Percentiles rank a stretch among this genome's conserved stretches.
Conservation (phyloP, 768 basidiomycete species). For the Lentinula detonsa region DNA sequence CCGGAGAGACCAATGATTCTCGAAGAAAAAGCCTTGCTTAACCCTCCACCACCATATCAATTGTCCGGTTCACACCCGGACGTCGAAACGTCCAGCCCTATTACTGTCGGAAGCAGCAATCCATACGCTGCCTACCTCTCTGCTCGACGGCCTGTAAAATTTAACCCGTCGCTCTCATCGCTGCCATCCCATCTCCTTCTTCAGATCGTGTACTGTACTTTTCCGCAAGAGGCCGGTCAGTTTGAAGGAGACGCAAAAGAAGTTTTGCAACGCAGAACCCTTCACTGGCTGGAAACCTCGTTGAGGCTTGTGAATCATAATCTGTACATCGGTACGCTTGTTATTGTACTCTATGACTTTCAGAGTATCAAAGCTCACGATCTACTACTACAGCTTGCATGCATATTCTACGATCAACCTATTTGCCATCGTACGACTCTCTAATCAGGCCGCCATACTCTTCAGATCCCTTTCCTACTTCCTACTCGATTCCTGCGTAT, state of each 20-base stretch:
- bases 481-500: conserved; percentile 9
- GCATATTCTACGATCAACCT: conserved; percentile 74
- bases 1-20: not conserved
- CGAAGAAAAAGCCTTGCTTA: conserved; percentile 1
- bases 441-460: conserved; percentile 65
- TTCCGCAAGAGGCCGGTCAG: conserved; percentile 37
- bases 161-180: conserved; percentile 16
- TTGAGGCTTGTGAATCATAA: conserved; percentile 62
- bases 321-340: conserved; percentile 56
- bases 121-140: conserved; percentile 2
- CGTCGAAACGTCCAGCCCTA: not conserved
- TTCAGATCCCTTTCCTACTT: conserved; percentile 58
- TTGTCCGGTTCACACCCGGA: not conserved
- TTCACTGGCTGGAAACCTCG: conserved; percentile 63
- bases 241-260: conserved; percentile 32
- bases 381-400: conserved; percentile 49
- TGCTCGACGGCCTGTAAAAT: not conserved
- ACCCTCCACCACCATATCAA: conserved; percentile 1
- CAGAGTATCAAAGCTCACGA: not conserved
- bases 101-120: not conserved
- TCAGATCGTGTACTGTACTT: conserved; percentile 60
- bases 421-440: conserved; percentile 58
- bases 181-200: conserved; percentile 63
- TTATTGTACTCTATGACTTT: not conserved
- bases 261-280: conserved; percentile 55